Percentiles rank a stretch among this genome's conserved stretches.
These are phyloP conservation scores for Boletus pseudopeckii DNA, from an alignment of 768 basidiomycete species.

Conservation along the genomic window DNA sequence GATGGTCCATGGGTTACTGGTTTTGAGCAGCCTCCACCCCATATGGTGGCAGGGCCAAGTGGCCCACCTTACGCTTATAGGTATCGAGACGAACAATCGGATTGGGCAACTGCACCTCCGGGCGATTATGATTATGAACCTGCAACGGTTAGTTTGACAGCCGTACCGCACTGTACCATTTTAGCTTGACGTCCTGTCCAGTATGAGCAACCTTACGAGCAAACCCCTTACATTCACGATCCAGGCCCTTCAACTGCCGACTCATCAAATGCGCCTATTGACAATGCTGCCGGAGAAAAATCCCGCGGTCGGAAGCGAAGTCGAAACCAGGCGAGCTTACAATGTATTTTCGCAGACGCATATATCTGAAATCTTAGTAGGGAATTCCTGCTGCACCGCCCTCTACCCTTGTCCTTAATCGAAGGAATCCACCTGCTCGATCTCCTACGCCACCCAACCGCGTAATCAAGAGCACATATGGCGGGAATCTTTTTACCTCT, in stretches of 20 bases:
- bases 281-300: slow-evolving; percentile 37
- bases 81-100: slow-evolving; percentile 56
- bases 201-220: slow-evolving; percentile 59
- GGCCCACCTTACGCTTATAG: slow-evolving; percentile 53
- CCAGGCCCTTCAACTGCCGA: slow-evolving; percentile 44
- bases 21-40: slow-evolving; percentile 49
- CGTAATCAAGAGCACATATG: slow-evolving; percentile 86
- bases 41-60: slow-evolving; percentile 46
- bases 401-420: slow-evolving; percentile 61
- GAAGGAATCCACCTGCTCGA: slow-evolving; percentile 62
- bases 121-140: slow-evolving; percentile 55
- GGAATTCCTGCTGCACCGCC: slow-evolving; percentile 63
- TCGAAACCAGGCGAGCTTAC: slow-evolving; percentile 48
- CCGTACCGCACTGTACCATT: not conserved
- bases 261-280: slow-evolving; percentile 33
- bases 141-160: slow-evolving; percentile 37
- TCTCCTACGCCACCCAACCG: slow-evolving; percentile 83
- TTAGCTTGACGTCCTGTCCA: slow-evolving; percentile 23
- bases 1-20: slow-evolving; percentile 55
- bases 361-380: slow-evolving; percentile 31
- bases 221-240: slow-evolving; percentile 54
- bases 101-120: slow-evolving; percentile 42
- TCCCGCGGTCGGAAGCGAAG: slow-evolving; percentile 67
- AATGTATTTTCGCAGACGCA: not conserved
- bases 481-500: slow-evolving; percentile 81